These are phyloP conservation scores for Taiozyma sp. DNA, from an alignment of 1,139 yeast genomes.

Conservation along the genomic window DNA sequence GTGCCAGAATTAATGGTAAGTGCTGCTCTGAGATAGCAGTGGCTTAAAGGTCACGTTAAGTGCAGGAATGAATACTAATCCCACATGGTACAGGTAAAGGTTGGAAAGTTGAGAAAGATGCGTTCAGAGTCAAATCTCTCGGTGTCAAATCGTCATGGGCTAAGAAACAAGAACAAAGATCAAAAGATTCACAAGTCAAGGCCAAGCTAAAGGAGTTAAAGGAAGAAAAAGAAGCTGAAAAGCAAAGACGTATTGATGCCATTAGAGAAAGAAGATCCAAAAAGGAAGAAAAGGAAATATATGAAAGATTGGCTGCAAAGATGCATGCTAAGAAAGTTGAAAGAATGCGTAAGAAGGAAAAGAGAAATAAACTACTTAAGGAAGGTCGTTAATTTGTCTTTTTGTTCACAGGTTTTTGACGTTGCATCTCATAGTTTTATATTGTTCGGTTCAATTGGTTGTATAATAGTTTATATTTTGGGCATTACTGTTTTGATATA, in stretches of 20 bases:
- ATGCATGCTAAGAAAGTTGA: conserved; percentile 79
- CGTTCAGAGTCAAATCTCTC: conserved; percentile 32
- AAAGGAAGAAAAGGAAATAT: conserved; percentile 70
- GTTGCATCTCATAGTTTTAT: neutral
- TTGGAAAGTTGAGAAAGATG: conserved; percentile 51
- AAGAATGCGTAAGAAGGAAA: conserved; percentile 72
- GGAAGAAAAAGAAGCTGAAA: conserved; percentile 55
- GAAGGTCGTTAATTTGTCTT: conserved; percentile 42
- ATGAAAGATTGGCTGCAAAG: conserved; percentile 61
- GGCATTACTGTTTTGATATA: neutral
- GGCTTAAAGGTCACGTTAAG: neutral
- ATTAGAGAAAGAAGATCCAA: conserved; percentile 61
- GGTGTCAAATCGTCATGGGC: conserved; percentile 34
- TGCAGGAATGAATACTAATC: neutral
- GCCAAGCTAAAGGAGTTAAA: conserved; percentile 47
- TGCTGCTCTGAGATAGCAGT: neutral
- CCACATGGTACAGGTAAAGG: conserved; percentile 34
- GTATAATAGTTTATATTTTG: neutral
- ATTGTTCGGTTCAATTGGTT: neutral
- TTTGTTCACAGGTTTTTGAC: neutral
- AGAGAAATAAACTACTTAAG: conserved; percentile 72
- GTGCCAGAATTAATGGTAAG: conserved; percentile 23
- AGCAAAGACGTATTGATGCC: conserved; percentile 43
- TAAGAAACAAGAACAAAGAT: conserved; percentile 31
- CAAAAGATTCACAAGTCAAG: conserved; percentile 34